A percentile compares a stretch with the other conserved stretches of the same genome.
Conservation (phyloP, 371 early-diverging fungal genomes). For the Rhizopus sp. region DNA sequence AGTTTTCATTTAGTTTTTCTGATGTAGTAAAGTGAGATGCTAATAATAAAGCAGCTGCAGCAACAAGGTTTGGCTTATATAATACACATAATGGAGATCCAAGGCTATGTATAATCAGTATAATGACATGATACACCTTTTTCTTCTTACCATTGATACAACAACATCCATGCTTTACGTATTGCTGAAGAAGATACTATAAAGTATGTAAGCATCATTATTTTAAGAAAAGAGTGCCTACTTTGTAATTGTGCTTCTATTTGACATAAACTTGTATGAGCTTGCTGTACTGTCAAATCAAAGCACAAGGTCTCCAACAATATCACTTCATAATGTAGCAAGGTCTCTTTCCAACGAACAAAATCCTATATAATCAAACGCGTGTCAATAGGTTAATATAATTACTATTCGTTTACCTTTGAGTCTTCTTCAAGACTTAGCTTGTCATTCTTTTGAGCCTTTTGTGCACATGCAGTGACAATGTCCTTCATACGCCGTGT, state of each 20-base stretch:
- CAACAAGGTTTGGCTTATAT: constrained; percentile 34
- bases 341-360: constrained; percentile 68
- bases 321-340: constrained; percentile 68
- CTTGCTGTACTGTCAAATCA: constrained; percentile 75
- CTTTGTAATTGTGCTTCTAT: constrained; percentile 40
- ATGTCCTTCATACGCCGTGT: constrained; percentile 66
- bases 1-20: constrained; percentile 23
- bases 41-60: constrained; percentile 40
- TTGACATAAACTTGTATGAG: constrained; percentile 61
- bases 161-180: constrained; percentile 66
- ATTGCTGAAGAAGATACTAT: constrained; percentile 49
- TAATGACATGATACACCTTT: background rate
- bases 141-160: constrained; percentile 55
- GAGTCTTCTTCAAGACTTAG: constrained; percentile 44
- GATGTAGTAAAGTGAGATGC: constrained; percentile 25
- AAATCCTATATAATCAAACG: constrained; percentile 53
- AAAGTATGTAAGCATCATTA: background rate
- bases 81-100: constrained; percentile 40
- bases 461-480: constrained; percentile 57
- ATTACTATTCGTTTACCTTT: constrained; percentile 26
- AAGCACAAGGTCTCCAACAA: constrained; percentile 77
- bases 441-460: constrained; percentile 61
- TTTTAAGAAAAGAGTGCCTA: constrained; percentile 10
- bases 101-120: constrained; percentile 19
- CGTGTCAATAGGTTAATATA: background rate